Evolutionary conservation across 805 yeast genomes (phyloP), one percentile per base, ranked within the genome.

Genomic region (Candida pseudofarinosa): DNA sequence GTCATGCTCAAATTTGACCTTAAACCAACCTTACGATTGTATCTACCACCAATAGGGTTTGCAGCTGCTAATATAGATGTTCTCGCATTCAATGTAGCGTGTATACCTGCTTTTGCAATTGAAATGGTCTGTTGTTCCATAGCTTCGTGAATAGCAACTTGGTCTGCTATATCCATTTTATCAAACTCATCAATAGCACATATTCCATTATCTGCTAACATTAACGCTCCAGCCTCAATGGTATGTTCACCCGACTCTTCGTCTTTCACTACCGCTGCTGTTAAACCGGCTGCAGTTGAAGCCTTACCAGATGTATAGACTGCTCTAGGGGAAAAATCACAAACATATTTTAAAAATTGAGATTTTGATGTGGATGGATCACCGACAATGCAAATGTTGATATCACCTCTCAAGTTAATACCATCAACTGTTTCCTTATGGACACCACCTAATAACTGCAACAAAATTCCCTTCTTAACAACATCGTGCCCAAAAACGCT

Each of bases 111-210:
- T 63, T 93, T 93, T 8, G 99, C 97, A 57, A 93, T 93, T 13
- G 97, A 90, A 52, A 93, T 93, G 0, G 99, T 93, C 65, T 93
- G 99, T 68, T 93, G 99, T 75, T 93, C 99, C 99, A 93, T 93
- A 18, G 98, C 99, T 70, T 93, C 99, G 69, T 93, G 99, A 69
- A 93, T 91, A 3, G 98, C 98, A 42, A 93, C 98, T 67, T 93
- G 98, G 66, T 93, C 98, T 1, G 82, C 67, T 35, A 90, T 65
- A 63, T 91, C 97, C 99, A 93, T 93, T 71, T 93, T 93, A 62
- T 93, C 99, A 55, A 93, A 93, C 69, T 93, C 99, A 63, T 93
- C 99, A 63, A 93, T 93, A 55, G 97, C 95, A 76, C 99, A 93
- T 47, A 93, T 87, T 48, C 99, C 99, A 59, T 91, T 93, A 67